phyloP scores from a whole-genome alignment of 441 rosid species.

The Viola pubescens region DNA sequence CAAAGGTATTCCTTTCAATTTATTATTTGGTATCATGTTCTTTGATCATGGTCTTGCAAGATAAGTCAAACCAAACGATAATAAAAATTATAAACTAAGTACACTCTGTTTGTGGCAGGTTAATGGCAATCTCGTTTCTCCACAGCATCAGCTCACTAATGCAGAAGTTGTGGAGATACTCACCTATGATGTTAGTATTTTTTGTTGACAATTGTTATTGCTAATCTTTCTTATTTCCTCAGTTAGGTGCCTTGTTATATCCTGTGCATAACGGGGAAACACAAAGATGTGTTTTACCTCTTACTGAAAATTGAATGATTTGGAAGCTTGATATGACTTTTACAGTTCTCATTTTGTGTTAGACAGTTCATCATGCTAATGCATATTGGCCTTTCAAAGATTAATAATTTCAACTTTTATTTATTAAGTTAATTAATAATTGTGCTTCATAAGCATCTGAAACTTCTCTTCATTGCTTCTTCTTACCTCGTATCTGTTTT shows the following conservation, averaged over 20 bases:
- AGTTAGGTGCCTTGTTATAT: not conserved
- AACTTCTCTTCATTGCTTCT: not conserved
- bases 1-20: constrained; percentile 50
- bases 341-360: not conserved
- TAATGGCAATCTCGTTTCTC: constrained; percentile 89
- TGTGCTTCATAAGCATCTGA: not conserved
- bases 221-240: not conserved
- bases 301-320: not conserved
- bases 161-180: constrained; percentile 98
- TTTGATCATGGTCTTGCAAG: not conserved
- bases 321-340: not conserved
- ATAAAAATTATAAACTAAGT: constrained; percentile 6
- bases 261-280: not conserved
- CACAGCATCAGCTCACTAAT: constrained; percentile 72
- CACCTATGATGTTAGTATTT: constrained; percentile 72
- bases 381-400: not conserved
- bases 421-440: not conserved
- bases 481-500: not conserved
- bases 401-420: not conserved
- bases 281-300: not conserved
- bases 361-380: not conserved
- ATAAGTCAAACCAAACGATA: not conserved
- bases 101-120: constrained; percentile 47
- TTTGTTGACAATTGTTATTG: not conserved
- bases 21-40: constrained; percentile 1